Evolutionary conservation across 768 basidiomycete genomes (phyloP), one percentile per base, ranked within the genome.

Genomic region (Filobasidium wieringae): DNA sequence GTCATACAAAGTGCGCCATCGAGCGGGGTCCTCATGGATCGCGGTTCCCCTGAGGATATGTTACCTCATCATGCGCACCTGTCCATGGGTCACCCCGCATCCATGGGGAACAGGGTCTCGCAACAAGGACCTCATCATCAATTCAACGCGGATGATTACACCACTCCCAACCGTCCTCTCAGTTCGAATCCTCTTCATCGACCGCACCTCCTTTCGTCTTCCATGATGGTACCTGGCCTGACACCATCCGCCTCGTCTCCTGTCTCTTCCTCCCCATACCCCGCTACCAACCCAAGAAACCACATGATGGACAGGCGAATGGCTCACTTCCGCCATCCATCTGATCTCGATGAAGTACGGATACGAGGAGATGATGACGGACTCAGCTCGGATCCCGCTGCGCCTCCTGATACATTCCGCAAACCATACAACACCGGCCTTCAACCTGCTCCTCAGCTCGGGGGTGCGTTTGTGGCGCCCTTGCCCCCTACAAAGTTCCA

Each of bases 231-330:
- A 8, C 60, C 60, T 15, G 55, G 57, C 22, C 55, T 61, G 14
- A 61, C 60, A 24, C 60, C 60, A 7, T 61, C 60, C 45, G 55
- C 54, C 9, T 61, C 60, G 11, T 61, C 60, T 9, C 60, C 60
- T 8, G 43, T 61, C 29, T 57, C 60, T 6, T 61, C 60, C 7
- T 53, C 60, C 7, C 53, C 60, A 31, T 49, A 47, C 32, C 55
- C 56, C 1, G 36, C 55, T 2, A 61, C 60, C n/a, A 57, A 37
- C 11, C 47, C 31, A 3, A 50, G 51, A 41, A 34, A 32, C 22
- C 50, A 31, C 33, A 31, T 33, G 17, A 34, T 57, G 47, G 56
- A 57, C 51, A 45, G 56, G 12, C 56, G 56, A 17, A 57, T 51
- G 56, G 41, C 34, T 27, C 56, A 57, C 36, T 22, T 57, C 7